Base-by-base conservation (phyloP, 306 rosid species). In the Castanea sativa region DNA sequence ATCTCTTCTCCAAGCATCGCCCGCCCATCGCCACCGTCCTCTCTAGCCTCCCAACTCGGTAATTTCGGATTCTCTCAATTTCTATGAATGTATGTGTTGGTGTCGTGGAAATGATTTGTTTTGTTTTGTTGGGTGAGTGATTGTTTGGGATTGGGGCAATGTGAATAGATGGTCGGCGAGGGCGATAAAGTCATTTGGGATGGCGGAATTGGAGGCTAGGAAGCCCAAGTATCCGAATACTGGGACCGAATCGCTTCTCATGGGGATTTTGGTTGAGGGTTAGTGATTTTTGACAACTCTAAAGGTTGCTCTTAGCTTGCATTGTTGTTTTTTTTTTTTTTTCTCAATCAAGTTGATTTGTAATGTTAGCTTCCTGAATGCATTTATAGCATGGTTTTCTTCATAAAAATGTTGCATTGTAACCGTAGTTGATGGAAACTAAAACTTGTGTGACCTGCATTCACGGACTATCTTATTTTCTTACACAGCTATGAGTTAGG, bases 211-310 rank as follows among this genome's bases (percentile, higher is more conserved):
- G 86, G 99, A 95, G 85, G 91, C 97, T 2, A 89, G 94, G 90
- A 91, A 89, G 87, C 88, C 92, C 43, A 91, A 83, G 82, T 95
- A 90, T 89, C 92, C 91, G 6, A 89, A 81, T 80, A 87, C 97
- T 16, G 97, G 98, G 60, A 91, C 99, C 0, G 94, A 95, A 80
- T 79, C 93, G 1, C 91, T 95, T 83, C 87, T 95, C 6, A 86
- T 95, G 99, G 99, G 99, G 79, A 89, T 91, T 85, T 81, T 95
- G 76, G 90, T 89, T 2, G 98, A 95, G 90, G 98, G 98, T 95
- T 78, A 74, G 96, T 78, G 73, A 38, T 78, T 16, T 49, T 70
- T 32, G 20, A 27, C 35, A 45, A 73, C 71, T 71, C 73, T 82
- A 63, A 2, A 51, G 56, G 30, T 76, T 77, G 53, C 52, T 43